Conservation (phyloP, 495 filamentous ascomycete genomes). For the Hamigera avellanea region DNA sequence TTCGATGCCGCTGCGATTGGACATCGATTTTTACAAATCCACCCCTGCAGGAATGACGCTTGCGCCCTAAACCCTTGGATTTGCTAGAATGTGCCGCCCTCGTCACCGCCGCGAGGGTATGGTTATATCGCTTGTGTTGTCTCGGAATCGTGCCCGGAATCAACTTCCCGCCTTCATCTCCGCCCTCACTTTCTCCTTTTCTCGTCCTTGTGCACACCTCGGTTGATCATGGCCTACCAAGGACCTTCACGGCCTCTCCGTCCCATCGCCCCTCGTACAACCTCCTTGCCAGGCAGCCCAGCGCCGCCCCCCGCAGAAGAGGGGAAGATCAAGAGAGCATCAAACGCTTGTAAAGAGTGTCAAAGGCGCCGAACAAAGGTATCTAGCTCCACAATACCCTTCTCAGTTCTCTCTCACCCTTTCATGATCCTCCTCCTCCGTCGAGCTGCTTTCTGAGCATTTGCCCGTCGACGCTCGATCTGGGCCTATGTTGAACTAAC, state of each 20-base stretch:
- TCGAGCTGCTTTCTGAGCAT: too few species aligned
- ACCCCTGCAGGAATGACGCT: too few species aligned
- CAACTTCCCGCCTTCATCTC: not conserved
- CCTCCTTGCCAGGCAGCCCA: constrained; percentile 3
- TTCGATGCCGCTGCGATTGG: too few species aligned
- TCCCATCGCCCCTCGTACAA: constrained; percentile 23
- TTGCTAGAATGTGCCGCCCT: too few species aligned
- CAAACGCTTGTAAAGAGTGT: constrained; percentile 31
- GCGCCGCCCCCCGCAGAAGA: constrained; percentile 18
- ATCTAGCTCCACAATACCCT: not conserved
- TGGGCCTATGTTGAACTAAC: too few species aligned
- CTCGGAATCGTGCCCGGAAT: too few species aligned
- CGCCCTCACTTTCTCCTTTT: not conserved
- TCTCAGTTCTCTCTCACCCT: not conserved
- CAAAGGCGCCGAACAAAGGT: constrained; percentile 33
- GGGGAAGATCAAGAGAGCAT: constrained; percentile 25
- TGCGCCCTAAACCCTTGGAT: too few species aligned
- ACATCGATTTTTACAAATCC: too few species aligned
- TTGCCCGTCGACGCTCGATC: too few species aligned
- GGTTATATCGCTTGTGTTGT: too few species aligned
- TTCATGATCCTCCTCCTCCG: not conserved
- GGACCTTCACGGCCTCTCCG: constrained; percentile 15
- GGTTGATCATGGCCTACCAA: constrained; percentile 20
- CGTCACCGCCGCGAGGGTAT: too few species aligned
- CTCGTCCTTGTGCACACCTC: constrained; percentile 7